Percentiles rank a stretch among this genome's conserved stretches.
Evolutionary conservation across 805 yeast species (phyloP).

Genomic region (Hanseniaspora hatyaiensis): DNA sequence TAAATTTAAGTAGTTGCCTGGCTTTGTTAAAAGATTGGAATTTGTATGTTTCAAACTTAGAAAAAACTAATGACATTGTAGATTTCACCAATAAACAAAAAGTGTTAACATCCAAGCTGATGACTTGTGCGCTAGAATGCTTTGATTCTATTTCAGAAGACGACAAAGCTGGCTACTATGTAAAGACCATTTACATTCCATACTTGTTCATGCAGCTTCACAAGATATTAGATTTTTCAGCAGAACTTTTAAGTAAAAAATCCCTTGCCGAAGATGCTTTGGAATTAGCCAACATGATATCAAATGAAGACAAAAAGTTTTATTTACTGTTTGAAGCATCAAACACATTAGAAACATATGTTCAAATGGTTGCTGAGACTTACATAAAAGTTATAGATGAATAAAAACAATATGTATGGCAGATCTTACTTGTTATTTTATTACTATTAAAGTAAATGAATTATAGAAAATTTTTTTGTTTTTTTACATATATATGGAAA

Average conservation of each 20-base stretch:
- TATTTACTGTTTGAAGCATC: constrained; percentile 49
- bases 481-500: not conserved
- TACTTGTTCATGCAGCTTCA: constrained; percentile 56
- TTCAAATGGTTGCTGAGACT: constrained; percentile 42
- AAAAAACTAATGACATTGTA: not conserved
- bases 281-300: constrained; percentile 49
- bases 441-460: not conserved
- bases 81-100: constrained; percentile 11
- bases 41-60: not conserved
- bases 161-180: constrained; percentile 35
- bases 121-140: constrained; percentile 1
- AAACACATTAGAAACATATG: constrained; percentile 45
- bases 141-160: constrained; percentile 25
- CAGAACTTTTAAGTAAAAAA: constrained; percentile 27
- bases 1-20: constrained; percentile 7
- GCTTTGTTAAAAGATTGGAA: constrained; percentile 11
- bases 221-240: constrained; percentile 40
- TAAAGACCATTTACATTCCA: constrained; percentile 64
- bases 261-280: constrained; percentile 47
- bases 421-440: not conserved
- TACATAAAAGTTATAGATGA: constrained; percentile 4
- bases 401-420: not conserved
- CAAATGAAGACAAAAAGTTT: constrained; percentile 52
- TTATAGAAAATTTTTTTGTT: not conserved
- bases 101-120: constrained; percentile 15